Percentiles rank a stretch among this genome's conserved stretches.
Conservation (phyloP, 2,329 filamentous ascomycete species). For the Eutypa lata region DNA sequence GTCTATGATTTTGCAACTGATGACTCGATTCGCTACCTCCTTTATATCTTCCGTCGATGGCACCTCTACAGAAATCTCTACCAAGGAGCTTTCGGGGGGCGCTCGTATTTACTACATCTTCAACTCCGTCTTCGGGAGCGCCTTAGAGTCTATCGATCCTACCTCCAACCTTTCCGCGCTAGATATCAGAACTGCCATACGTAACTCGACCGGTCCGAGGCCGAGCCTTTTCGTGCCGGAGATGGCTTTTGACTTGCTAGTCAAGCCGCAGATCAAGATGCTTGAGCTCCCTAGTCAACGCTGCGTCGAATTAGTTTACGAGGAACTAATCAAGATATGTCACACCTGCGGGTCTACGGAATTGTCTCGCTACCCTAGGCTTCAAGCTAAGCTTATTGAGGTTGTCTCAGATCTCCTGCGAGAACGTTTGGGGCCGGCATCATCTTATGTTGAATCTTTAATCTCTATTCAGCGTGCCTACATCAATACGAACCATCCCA, state of each 20-base stretch:
- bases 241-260: conserved; percentile 93
- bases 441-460: conserved; percentile 88
- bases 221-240: conserved; percentile 97
- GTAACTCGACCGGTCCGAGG: conserved; percentile 93
- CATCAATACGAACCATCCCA: conserved; percentile 99
- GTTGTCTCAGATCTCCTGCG: conserved; percentile 94
- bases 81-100: conserved; percentile 93
- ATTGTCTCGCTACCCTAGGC: conserved; percentile 82
- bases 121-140: conserved; percentile 97
- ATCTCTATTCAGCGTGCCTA: conserved; percentile 97
- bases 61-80: conserved; percentile 97
- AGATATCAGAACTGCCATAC: conserved; percentile 94
- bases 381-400: conserved; percentile 96
- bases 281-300: conserved; percentile 92
- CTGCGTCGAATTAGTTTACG: conserved; percentile 96
- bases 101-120: conserved; percentile 98
- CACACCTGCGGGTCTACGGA: conserved; percentile 97
- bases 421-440: conserved; percentile 85
- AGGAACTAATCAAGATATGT: conserved; percentile 98
- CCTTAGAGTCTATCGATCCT: conserved; percentile 91
- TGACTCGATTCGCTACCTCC: conserved; percentile 96
- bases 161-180: conserved; percentile 91
- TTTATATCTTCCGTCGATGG: conserved; percentile 99
- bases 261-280: conserved; percentile 98
- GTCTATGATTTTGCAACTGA: conserved; percentile 90